phyloP scores from a whole-genome alignment of 2,329 filamentous ascomycete genomes.

The Fusarium devonianum region DNA sequence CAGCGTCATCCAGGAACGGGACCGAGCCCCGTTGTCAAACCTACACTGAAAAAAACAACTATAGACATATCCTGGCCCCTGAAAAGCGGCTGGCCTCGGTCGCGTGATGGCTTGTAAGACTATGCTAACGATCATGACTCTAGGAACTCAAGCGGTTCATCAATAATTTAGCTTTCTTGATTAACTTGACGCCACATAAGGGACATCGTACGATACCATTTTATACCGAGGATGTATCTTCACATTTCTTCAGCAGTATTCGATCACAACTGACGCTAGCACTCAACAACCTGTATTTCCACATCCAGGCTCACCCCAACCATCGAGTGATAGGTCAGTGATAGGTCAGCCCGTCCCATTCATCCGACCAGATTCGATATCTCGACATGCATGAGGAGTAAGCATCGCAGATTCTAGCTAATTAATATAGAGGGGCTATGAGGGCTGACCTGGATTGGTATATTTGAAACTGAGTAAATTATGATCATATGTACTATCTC shows the following conservation, averaged over 20 bases:
- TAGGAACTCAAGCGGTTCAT: slow-evolving; percentile 1
- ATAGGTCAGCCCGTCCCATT: slow-evolving; percentile 22
- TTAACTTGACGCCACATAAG: slow-evolving; percentile 1
- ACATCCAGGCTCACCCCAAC: slow-evolving; percentile 34
- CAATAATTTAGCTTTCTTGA: background rate
- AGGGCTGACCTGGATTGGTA: no score
- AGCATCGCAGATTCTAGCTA: no score
- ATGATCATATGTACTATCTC: no score
- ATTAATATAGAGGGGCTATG: no score
- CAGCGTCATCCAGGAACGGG: slow-evolving; percentile 36
- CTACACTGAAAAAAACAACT: no score
- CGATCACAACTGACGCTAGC: slow-evolving; percentile 18
- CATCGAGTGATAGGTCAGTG: slow-evolving; percentile 14
- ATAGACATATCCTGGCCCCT: slow-evolving; percentile 27
- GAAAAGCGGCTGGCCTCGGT: slow-evolving; percentile 16
- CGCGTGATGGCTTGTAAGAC: slow-evolving; percentile 33
- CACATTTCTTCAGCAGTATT: slow-evolving; percentile 15
- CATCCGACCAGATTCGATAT: background rate
- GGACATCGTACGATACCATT: slow-evolving; percentile 10
- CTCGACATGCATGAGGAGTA: background rate
- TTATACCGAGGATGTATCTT: slow-evolving; percentile 24
- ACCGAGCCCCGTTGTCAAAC: slow-evolving; percentile 26
- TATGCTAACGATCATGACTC: slow-evolving; percentile 7
- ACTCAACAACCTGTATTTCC: slow-evolving; percentile 34
- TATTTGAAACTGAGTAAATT: no score